Conservation (phyloP, 257 asterid genomes). For the Rhazya stricta region DNA sequence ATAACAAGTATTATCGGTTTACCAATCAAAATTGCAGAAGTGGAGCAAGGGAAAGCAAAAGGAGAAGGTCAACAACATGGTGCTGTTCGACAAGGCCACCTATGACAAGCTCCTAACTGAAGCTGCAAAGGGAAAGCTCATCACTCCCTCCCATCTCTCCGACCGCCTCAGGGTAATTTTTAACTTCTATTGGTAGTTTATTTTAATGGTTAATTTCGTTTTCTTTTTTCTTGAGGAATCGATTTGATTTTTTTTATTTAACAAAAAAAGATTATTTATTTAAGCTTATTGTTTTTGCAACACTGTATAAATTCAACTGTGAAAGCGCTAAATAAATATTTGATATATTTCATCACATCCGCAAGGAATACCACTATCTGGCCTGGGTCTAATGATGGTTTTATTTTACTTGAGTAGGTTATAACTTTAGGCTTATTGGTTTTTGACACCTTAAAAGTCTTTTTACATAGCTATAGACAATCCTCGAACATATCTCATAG, state of each 20-base stretch:
- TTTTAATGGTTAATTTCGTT: background rate
- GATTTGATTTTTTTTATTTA: background rate
- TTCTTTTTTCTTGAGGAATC: background rate
- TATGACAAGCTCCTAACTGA: slow-evolving; percentile 77
- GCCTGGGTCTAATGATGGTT: background rate
- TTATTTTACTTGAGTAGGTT: too few species aligned
- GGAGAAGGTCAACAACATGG: slow-evolving; percentile 98
- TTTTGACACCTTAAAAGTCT: too few species aligned
- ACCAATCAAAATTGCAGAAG: slow-evolving; percentile 45
- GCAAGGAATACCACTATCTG: background rate
- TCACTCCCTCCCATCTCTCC: slow-evolving; percentile 86
- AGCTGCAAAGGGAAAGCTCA: slow-evolving; percentile 90
- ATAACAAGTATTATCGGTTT: background rate
- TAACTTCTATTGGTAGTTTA: background rate
- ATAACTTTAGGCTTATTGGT: too few species aligned
- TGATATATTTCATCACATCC: background rate
- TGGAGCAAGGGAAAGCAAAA: slow-evolving; percentile 90
- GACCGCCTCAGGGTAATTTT: slow-evolving; percentile 82
- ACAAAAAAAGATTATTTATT: too few species aligned
- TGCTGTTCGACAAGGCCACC: slow-evolving; percentile 72
- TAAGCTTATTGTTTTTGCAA: background rate
- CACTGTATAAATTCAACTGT: too few species aligned
- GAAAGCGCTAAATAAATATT: too few species aligned
- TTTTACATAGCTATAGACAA: too few species aligned
- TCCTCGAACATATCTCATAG: too few species aligned